Conservation (phyloP, 345 rosid species). For the Eucalyptus melliodora region DNA sequence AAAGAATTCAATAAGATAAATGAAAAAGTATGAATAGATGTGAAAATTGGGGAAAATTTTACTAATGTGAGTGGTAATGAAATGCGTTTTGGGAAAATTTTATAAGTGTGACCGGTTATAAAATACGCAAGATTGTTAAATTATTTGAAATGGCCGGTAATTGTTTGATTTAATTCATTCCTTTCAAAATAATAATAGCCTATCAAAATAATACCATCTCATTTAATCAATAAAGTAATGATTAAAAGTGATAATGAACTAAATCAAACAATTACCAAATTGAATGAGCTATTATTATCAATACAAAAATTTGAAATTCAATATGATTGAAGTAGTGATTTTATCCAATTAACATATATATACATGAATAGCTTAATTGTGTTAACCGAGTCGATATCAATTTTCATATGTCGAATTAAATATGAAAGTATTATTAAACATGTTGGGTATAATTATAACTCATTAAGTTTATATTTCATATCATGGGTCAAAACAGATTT, state of each 20-base stretch:
- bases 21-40: neutral
- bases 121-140: neutral
- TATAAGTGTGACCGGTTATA: neutral
- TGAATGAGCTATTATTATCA: neutral
- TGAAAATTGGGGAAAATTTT: neutral
- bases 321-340: too few relatives aligned
- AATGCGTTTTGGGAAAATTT: neutral
- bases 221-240: too few relatives aligned
- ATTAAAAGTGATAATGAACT: neutral
- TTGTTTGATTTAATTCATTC: neutral
- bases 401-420: too few relatives aligned
- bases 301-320: neutral
- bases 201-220: too few relatives aligned
- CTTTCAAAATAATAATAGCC: too few relatives aligned
- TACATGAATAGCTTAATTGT: too few relatives aligned
- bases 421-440: neutral
- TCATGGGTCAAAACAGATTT: too few relatives aligned
- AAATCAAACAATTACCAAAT: neutral
- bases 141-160: neutral
- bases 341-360: neutral
- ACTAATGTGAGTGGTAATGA: neutral
- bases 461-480: neutral
- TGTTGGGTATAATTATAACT: rapidly evolving
- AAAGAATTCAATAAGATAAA: neutral
- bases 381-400: rapidly evolving